Base-by-base conservation (phyloP, 139 green algal species). In the Trebouxia sp. region DNA sequence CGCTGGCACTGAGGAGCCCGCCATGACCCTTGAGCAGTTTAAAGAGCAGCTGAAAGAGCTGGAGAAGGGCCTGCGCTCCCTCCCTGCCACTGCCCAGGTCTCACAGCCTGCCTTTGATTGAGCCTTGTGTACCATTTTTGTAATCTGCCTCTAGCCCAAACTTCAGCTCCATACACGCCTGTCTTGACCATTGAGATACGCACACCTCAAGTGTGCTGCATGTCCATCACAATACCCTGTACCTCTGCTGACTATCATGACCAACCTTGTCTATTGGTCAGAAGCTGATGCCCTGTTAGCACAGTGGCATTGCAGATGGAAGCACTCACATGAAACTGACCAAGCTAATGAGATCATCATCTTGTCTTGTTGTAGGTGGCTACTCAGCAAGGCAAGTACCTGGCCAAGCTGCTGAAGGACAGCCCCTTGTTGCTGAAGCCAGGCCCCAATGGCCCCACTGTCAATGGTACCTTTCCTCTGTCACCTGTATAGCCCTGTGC, bases 21-120 rank as follows among this genome's bases (percentile, higher is more conserved):
- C 37, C 32, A 69, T 87, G 32, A 83, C 51, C 24, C 53, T 80
- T 41, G 75, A 96, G 65, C 62, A 95, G 87, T 97, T 97, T 81
- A 82, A 86, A 76, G 83, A 86, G 12, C 82, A 96, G 81, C 85
- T 97, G 30, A 83, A 51, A 32, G 83, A 85, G 50, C 91, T 97
- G 26, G 90, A 95, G 56, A 81, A 67, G 14, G 81, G 82, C 41
- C 85, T 96, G 65, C 83, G 92, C 26, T 90, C 92, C 10, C 87
- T 97, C 53, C 93, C 93, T 7, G 91, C 94, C 24, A 97, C 94
- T 26, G 94, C 94, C 5, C 91, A 95, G 88, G 90, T 81, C 38
- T 56, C 32, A 14, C 35, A n/a, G 28, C 62, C 32, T 43, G 4
- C 26, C n/a, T n/a, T n/a, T n/a, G n/a, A n/a, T n/a, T n/a, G n/a